Conservation (phyloP, 106 monocot genomes). For the Xerophyta viscosa region DNA sequence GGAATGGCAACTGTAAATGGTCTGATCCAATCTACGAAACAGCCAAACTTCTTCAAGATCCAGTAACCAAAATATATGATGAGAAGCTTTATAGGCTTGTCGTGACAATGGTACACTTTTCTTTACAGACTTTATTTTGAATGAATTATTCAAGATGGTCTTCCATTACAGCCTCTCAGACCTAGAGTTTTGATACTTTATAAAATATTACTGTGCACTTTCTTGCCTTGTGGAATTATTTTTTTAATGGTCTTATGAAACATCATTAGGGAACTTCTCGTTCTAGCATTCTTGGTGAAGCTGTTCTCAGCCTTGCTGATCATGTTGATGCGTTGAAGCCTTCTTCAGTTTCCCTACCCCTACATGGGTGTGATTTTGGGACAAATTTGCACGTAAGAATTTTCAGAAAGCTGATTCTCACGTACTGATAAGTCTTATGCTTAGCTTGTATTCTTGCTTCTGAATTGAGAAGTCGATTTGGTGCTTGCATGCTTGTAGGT, state of each 20-base stretch:
- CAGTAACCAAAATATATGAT: constrained; percentile 72
- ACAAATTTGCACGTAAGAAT: constrained; percentile 83
- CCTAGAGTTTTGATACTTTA: not conserved
- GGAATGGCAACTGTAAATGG: constrained; percentile 96
- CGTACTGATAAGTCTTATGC: too few species aligned
- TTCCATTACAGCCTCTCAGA: not conserved
- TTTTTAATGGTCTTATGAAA: not conserved
- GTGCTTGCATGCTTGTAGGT: not conserved
- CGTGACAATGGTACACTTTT: constrained; percentile 67
- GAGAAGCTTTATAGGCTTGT: constrained; percentile 93
- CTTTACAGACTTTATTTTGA: not conserved
- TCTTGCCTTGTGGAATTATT: not conserved
- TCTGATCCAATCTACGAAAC: constrained; percentile 98
- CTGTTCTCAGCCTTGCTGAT: constrained; percentile 74
- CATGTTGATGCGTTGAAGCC: constrained; percentile 89
- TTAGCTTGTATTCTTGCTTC: too few species aligned
- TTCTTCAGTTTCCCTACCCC: constrained; percentile 54
- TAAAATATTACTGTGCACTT: not conserved
- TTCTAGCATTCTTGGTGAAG: constrained; percentile 80
- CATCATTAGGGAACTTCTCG: constrained; percentile 68
- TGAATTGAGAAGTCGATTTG: too few species aligned
- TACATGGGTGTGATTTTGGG: constrained; percentile 68
- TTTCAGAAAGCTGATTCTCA: too few species aligned
- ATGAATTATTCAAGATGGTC: not conserved
- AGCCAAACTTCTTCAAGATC: constrained; percentile 80